Conservation (phyloP, 1,139 yeast genomes). For the Nakaseomyces delphensis region DNA sequence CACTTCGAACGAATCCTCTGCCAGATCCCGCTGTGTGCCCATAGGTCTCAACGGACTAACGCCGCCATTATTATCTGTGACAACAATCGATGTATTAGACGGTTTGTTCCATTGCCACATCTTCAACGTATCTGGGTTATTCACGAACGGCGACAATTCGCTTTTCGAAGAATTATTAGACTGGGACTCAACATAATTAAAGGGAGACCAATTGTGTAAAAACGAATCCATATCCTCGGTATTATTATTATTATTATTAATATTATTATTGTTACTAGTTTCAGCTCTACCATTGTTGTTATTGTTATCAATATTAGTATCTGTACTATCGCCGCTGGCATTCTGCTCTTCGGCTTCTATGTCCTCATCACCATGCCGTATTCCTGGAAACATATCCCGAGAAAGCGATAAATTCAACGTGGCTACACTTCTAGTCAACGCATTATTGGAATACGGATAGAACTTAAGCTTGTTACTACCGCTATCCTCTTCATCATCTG, state of each 20-base stretch:
- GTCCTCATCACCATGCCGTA: conserved; percentile 9
- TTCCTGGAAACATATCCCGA: neutral
- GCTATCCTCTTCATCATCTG: neutral
- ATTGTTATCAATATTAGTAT: neutral
- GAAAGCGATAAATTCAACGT: conserved; percentile 26
- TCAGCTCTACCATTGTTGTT: neutral
- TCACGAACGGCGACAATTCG: conserved; percentile 26
- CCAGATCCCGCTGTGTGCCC: neutral
- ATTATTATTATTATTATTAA: neutral
- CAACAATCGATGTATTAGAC: neutral
- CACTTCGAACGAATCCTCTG: conserved; percentile 8
- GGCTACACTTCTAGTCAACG: conserved; percentile 29
- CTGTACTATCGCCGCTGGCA: too few relatives aligned
- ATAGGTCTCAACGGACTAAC: neutral
- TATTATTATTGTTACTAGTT: neutral
- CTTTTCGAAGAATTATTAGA: conserved; percentile 20
- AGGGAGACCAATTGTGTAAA: conserved; percentile 25
- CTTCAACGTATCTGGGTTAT: conserved; percentile 18
- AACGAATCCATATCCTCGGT: conserved; percentile 11
- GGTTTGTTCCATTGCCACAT: conserved; percentile 14
- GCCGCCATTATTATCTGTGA: neutral
- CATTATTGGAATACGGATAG: conserved; percentile 24
- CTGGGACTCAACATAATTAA: conserved; percentile 14
- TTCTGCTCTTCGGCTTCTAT: conserved; percentile 7
- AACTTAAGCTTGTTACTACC: conserved; percentile 19